phyloP scores from a whole-genome alignment of 2,329 filamentous ascomycete genomes.

The Ascosphaera apis region DNA sequence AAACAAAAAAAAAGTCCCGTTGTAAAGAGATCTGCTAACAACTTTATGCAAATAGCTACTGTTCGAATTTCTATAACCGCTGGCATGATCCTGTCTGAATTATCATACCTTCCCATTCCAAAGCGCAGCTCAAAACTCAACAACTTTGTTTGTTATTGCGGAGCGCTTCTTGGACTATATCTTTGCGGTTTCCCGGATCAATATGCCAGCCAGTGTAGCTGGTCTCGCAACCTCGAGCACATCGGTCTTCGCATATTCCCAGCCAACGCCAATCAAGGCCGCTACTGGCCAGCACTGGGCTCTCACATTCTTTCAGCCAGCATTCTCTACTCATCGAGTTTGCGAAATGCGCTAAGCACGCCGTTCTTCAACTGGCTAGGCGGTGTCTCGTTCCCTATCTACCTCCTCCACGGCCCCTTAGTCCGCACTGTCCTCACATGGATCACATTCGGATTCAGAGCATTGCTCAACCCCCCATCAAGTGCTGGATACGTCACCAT shows the following conservation, averaged over 20 bases:
- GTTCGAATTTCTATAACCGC: slow-evolving; percentile 38
- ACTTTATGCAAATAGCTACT: slow-evolving; percentile 14
- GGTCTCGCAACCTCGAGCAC: slow-evolving; percentile 20
- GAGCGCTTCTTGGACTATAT: slow-evolving; percentile 30
- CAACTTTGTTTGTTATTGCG: slow-evolving; percentile 23
- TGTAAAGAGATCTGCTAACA: no score
- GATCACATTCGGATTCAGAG: slow-evolving; percentile 30
- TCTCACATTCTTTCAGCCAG: slow-evolving; percentile 27
- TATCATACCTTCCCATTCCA: slow-evolving; percentile 27
- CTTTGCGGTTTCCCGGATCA: slow-evolving; percentile 38
- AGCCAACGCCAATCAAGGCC: slow-evolving; percentile 24
- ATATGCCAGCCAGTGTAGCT: slow-evolving; percentile 28
- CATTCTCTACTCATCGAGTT: slow-evolving; percentile 28
- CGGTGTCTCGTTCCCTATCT: slow-evolving; percentile 40
- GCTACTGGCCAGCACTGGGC: slow-evolving; percentile 27
- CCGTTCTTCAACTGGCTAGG: slow-evolving; percentile 37
- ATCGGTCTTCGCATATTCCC: slow-evolving; percentile 8
- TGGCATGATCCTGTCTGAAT: slow-evolving; percentile 37
- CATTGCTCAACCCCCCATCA: slow-evolving; percentile 4
- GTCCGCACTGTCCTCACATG: slow-evolving; percentile 36
- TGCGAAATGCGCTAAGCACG: slow-evolving; percentile 31
- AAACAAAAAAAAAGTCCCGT: slow-evolving; percentile 2
- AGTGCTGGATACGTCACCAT: background rate
- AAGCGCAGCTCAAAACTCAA: slow-evolving; percentile 22
- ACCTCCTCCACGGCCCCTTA: slow-evolving; percentile 38